These are phyloP conservation scores for Kwoniella mangroviensis DNA, from an alignment of 768 basidiomycete genomes.

Conservation along the genomic window DNA sequence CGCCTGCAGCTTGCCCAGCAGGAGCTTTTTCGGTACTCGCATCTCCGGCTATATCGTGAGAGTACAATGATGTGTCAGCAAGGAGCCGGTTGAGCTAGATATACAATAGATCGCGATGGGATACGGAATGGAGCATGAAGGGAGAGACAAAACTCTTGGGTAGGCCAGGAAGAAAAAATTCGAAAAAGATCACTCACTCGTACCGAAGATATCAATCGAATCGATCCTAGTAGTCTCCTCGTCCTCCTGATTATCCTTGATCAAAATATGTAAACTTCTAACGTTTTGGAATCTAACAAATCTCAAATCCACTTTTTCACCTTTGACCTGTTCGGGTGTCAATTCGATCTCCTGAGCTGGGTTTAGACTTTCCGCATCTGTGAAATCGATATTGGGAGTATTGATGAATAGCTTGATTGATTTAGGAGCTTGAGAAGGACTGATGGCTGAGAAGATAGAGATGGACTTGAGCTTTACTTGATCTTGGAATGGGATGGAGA, in stretches of 20 bases:
- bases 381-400: conserved; percentile 52
- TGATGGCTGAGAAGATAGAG: conserved; percentile 51
- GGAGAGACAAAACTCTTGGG: neutral
- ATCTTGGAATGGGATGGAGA: conserved; percentile 56
- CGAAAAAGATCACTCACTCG: conserved; percentile 36
- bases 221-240: conserved; percentile 58
- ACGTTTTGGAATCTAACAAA: conserved; percentile 59
- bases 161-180: neutral
- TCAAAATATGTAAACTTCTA: conserved; percentile 51
- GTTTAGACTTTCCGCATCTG: conserved; percentile 43
- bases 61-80: neutral
- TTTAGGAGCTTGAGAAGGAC: conserved; percentile 54
- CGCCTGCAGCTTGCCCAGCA: neutral
- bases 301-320: conserved; percentile 53
- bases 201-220: conserved; percentile 57
- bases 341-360: conserved; percentile 56
- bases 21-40: conserved; percentile 13
- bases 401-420: conserved; percentile 57
- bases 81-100: neutral
- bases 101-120: too few relatives aligned
- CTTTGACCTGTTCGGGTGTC: conserved; percentile 48
- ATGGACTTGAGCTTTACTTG: conserved; percentile 54
- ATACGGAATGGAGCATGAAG: too few relatives aligned
- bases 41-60: neutral
- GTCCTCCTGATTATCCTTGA: conserved; percentile 57